Conservation (phyloP, 108 stramenopile species). For the Epipyxis sp. region DNA sequence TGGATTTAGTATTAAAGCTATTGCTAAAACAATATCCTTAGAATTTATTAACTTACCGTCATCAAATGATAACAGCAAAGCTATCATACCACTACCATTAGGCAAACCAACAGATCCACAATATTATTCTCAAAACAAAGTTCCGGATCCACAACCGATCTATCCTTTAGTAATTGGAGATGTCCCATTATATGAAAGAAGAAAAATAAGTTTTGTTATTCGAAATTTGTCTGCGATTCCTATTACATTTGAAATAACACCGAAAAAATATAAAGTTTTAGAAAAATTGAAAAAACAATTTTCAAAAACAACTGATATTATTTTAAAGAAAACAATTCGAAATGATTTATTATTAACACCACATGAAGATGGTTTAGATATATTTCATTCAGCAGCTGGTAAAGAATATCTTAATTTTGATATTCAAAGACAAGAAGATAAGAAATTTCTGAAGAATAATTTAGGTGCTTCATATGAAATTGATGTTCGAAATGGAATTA, state of each 20-base stretch:
- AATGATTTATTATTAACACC: conserved; percentile 22
- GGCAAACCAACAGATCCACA: conserved; percentile 40
- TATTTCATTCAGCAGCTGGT: conserved; percentile 40
- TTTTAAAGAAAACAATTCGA: not conserved
- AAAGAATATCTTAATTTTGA: conserved; percentile 36
- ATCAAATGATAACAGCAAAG: not conserved
- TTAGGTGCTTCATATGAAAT: conserved; percentile 49
- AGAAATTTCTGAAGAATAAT: conserved; percentile 35
- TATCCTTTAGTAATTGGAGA: conserved; percentile 13
- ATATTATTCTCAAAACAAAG: conserved; percentile 23
- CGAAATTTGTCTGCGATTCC: conserved; percentile 57
- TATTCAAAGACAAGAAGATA: conserved; percentile 46
- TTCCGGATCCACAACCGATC: conserved; percentile 36
- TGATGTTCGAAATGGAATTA: conserved; percentile 30
- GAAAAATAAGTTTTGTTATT: conserved; percentile 38
- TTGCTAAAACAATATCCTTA: conserved; percentile 39
- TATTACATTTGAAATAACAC: conserved; percentile 33
- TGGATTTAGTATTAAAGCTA: conserved; percentile 45
- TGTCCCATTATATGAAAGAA: conserved; percentile 45
- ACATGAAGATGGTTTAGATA: conserved; percentile 33
- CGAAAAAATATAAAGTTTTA: not conserved
- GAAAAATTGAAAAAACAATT: not conserved
- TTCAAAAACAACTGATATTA: not conserved
- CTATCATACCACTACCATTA: conserved; percentile 37
- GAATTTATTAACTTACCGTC: conserved; percentile 41